These are phyloP conservation scores for Ogataea hybrid DNA, from an alignment of 1,139 yeast species.

Conservation along the genomic window DNA sequence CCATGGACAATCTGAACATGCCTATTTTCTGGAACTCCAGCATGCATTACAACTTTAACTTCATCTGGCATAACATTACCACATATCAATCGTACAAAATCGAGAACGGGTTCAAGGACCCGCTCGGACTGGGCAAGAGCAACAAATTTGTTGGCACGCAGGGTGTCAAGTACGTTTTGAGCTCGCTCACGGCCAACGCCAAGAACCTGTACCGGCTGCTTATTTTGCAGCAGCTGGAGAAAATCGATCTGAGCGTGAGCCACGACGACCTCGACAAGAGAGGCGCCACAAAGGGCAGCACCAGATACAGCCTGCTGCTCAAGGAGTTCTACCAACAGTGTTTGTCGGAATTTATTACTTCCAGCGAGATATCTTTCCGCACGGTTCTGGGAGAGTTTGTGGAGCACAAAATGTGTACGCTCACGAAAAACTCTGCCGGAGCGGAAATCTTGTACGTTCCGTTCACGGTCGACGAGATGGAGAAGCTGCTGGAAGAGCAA, in stretches of 20 bases:
- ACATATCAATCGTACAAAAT: constrained; percentile 66
- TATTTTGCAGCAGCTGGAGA: constrained; percentile 61
- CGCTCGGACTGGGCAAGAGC: constrained; percentile 61
- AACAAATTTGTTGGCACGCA: constrained; percentile 63
- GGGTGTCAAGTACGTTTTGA: constrained; percentile 82
- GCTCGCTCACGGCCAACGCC: constrained; percentile 79
- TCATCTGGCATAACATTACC: constrained; percentile 84
- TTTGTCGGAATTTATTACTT: constrained; percentile 76
- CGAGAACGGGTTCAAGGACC: constrained; percentile 78
- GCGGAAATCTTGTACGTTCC: constrained; percentile 75
- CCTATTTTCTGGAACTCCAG: constrained; percentile 87
- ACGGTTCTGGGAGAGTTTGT: constrained; percentile 82
- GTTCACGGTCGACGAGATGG: constrained; percentile 69
- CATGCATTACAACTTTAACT: constrained; percentile 63
- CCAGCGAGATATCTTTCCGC: constrained; percentile 79
- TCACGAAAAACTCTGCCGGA: constrained; percentile 66
- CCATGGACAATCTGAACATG: constrained; percentile 78
- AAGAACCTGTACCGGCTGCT: constrained; percentile 66
- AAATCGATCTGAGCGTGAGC: constrained; percentile 41
- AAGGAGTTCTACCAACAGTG: constrained; percentile 64
- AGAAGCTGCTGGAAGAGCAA: constrained; percentile 54
- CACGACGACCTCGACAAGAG: constrained; percentile 27
- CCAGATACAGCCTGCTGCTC: constrained; percentile 59
- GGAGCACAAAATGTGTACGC: constrained; percentile 86
- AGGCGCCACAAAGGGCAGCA: constrained; percentile 44